Conservation (phyloP, 1,139 yeast species). For the Entelexis sorbosivorans region DNA sequence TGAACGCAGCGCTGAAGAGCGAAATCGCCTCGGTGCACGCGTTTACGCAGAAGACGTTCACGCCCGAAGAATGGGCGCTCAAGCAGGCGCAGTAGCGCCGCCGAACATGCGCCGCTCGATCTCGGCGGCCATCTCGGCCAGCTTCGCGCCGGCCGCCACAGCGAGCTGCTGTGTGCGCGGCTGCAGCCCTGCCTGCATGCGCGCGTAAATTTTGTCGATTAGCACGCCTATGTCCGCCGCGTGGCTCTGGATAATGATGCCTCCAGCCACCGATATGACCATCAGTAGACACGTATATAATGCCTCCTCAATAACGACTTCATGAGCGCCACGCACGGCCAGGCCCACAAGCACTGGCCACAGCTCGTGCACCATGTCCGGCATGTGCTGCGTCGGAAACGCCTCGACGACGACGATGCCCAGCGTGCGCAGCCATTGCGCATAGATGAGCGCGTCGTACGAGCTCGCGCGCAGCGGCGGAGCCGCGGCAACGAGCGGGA, state of each 20-base stretch:
- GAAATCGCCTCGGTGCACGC: conserved; percentile 87
- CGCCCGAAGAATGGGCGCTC: conserved; percentile 23
- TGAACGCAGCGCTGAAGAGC: conserved; percentile 64
- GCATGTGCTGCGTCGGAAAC: conserved; percentile 42
- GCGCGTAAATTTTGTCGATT: conserved; percentile 8
- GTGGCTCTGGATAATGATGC: conserved; percentile 8
- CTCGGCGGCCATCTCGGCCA: conserved; percentile 4
- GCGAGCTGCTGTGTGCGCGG: conserved; percentile 6
- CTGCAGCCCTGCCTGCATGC: neutral
- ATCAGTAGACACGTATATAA: conserved; percentile 40
- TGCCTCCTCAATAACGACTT: conserved; percentile 35
- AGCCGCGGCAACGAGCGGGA: conserved; percentile 49
- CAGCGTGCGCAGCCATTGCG: conserved; percentile 52
- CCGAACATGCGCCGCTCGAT: conserved; percentile 3
- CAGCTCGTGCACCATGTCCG: conserved; percentile 50
- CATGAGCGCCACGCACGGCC: conserved; percentile 16
- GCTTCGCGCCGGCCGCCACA: conserved; percentile 5
- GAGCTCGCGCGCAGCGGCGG: conserved; percentile 29
- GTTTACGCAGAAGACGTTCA: conserved; percentile 51
- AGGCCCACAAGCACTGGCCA: conserved; percentile 33
- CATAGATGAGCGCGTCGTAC: conserved; percentile 37
- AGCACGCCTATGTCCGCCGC: conserved; percentile 14
- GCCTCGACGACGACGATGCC: conserved; percentile 47
- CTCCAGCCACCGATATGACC: conserved; percentile 30
- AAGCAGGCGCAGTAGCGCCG: neutral